Evolutionary conservation across 1,284 basidiomycete genomes (phyloP), one percentile per base, ranked within the genome.

Genomic region (Athelia psychrophila): DNA sequence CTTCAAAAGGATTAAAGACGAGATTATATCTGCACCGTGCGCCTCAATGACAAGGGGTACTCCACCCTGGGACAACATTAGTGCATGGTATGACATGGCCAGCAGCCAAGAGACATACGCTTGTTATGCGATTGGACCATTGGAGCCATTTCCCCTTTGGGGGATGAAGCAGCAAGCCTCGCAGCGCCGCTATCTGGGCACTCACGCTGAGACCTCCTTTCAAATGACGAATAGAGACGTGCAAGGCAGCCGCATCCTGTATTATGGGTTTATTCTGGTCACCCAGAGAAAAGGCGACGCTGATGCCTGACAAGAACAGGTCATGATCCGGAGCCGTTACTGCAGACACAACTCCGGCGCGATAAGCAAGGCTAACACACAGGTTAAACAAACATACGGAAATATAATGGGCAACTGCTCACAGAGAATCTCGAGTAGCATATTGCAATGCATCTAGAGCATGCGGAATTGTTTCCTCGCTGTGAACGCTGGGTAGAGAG

Each of bases 1-100:
- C 76, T 93, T 93, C 53, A 96, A 74, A 15, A 77, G 66, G 32
- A 96, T 70, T 16, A 96, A 69, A 8, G 88, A 84, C 0, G 88
- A 86, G 48, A 95, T 94, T 45, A 87, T 73, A 66, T 95, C 89
- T 10, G 88, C 89, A 52, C 78, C 81, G 57, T 78, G 68, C 0
- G 77, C 77, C 2, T 77, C 68, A 19, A 88, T 70, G 2, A 87
- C 80, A 42, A 90, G 64, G 9, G 83, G 78, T 13, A 82, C 54
- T 32, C 73, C 59, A 25, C 85, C 81, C 67, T 78, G 50, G 42
- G 18, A 42, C 22, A 19, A 33, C 3, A 52, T 19, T 8, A 19
- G 18, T 3, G 35, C 18, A 8, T 23, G 25, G 42, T n/a, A 9
- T 35, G 33, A 40, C 15, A 36, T 35, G 40, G 40, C 18, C 20